Evolutionary conservation across 2,329 filamentous ascomycete species (phyloP), one percentile per base, ranked within the genome.

Genomic region (Lecanicillium sp.): DNA sequence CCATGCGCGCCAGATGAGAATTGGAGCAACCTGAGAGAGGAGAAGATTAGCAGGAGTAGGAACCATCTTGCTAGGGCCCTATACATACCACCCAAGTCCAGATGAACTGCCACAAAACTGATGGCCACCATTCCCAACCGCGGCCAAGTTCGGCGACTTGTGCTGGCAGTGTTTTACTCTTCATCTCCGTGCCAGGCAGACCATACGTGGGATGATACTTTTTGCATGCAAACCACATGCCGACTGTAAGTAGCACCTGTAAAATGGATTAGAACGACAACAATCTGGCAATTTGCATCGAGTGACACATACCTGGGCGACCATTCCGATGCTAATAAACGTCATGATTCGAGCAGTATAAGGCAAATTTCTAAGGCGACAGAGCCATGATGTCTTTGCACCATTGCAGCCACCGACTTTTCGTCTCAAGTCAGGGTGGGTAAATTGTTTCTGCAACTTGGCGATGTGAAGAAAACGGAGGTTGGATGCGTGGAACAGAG

Each of bases 61-160:
- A 14, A 3, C 5, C 4, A 2, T 22, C 16, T 14, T 2, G 9
- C 4, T 5, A 16, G 11, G 14, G 2, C 5, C 33, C 11, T 19
- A 17, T 12, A 47, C 57, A 36, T 48, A 61, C 59, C 19, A 72
- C 57, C 63, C 68, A 75, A 5, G 68, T 63, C 72, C 71, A 77
- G 37, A 70, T 52, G 5, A 71, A 55, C 43, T 75, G 73, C 71
- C 72, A 77, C 15, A 71, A 45, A 4, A 72, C 64, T 0, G 68
- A 68, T 2, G 72, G 73, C 54, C 71, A 71, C 76, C 76, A 81
- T 55, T 81, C 77, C 62, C 67, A 74, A 5, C 77, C 76, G 9
- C 57, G 56, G 40, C 59, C 54, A 41, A 67, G 61, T 6, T 60
- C 57, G 7, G 64, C 54, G 13, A 64, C 51, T 11, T 67, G 60